These are phyloP conservation scores for Lactarius sanguifluus DNA, from an alignment of 768 basidiomycete species.

Conservation along the genomic window DNA sequence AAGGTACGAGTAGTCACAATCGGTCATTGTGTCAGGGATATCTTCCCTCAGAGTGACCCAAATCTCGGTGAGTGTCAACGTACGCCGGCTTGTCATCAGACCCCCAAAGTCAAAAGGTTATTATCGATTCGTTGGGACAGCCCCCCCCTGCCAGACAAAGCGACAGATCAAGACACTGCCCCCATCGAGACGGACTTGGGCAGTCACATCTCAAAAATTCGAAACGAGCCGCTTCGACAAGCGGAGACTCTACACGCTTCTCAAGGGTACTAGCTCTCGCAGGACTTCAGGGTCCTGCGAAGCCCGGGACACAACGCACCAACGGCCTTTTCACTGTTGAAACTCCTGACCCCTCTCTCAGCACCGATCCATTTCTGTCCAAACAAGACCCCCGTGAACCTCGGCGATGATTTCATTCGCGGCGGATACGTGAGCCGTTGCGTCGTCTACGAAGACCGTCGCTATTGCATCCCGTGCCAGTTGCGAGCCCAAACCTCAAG, in stretches of 20 bases:
- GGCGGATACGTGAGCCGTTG: background rate
- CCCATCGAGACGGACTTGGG: background rate
- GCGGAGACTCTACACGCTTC: conserved; percentile 1
- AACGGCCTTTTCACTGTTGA: background rate
- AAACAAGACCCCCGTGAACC: conserved; percentile 7
- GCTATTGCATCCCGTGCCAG: conserved; percentile 3
- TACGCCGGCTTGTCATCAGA: conserved; percentile 5
- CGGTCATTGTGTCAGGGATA: background rate
- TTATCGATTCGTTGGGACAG: background rate
- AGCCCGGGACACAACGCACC: background rate
- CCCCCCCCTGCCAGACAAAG: background rate
- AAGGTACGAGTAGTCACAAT: background rate
- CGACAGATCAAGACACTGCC: background rate
- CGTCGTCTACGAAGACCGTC: background rate
- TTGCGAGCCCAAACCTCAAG: conserved; percentile 25
- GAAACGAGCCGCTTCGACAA: background rate
- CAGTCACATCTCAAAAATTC: background rate
- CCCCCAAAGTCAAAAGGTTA: conserved; percentile 22
- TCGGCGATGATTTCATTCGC: background rate
- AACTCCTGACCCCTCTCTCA: background rate
- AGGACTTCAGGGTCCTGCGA: background rate
- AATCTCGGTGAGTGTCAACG: conserved; percentile 2
- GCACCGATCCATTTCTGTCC: background rate
- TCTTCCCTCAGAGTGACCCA: background rate
- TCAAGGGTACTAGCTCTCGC: background rate